phyloP scores from a whole-genome alignment of 2,329 filamentous ascomycete species.

The Talaromyces sp. region DNA sequence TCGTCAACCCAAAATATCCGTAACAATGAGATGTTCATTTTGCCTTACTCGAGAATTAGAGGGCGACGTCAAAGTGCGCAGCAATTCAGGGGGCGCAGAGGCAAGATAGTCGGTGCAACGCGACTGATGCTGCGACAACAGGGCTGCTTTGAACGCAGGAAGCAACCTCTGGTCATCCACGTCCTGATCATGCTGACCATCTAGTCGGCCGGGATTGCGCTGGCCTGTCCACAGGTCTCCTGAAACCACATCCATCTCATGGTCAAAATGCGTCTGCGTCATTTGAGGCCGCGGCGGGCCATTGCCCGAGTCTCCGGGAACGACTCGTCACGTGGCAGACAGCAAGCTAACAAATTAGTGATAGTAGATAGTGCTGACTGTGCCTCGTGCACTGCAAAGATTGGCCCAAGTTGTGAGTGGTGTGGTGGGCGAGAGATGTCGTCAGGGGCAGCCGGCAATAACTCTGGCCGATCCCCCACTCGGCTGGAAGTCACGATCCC shows the following conservation, averaged over 20 bases:
- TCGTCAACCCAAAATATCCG: not conserved
- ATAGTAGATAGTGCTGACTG: no score
- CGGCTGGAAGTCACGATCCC: no score
- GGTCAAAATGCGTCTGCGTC: not conserved
- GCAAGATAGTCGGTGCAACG: not conserved
- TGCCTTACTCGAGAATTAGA: not conserved
- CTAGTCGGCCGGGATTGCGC: not conserved
- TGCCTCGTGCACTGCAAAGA: no score
- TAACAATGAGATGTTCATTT: not conserved
- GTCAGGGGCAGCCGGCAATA: no score
- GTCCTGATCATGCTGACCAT: not conserved
- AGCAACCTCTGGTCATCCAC: not conserved
- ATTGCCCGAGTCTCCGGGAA: no score
- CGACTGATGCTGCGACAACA: not conserved
- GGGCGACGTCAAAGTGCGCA: not conserved
- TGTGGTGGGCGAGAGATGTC: no score
- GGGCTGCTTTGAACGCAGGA: not conserved
- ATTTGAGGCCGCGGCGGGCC: no score
- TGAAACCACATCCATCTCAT: not conserved
- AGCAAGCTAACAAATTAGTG: no score
- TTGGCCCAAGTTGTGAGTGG: no score
- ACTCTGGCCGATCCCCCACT: no score
- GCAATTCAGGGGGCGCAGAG: not conserved
- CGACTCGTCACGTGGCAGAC: no score
- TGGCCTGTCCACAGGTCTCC: not conserved